These are phyloP conservation scores for Flagelloscypha sp. DNA, from an alignment of 768 basidiomycete genomes.

Conservation along the genomic window DNA sequence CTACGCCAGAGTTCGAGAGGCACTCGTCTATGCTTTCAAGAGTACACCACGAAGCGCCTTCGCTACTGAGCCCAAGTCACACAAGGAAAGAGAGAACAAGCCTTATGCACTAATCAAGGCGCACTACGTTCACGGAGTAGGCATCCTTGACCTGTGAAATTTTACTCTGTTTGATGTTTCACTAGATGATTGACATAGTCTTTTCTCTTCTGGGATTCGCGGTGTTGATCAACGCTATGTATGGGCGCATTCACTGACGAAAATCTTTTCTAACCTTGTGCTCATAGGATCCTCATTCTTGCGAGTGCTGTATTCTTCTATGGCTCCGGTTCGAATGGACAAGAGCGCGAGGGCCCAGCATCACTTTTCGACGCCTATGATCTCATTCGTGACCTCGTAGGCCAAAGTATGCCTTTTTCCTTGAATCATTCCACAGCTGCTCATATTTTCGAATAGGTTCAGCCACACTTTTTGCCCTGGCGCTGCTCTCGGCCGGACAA, in stretches of 20 bases:
- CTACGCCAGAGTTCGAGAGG: not conserved
- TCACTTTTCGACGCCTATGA: conserved; percentile 81
- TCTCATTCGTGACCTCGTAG: conserved; percentile 59
- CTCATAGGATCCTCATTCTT: conserved; percentile 65
- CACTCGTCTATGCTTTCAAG: conserved; percentile 22
- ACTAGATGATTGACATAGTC: conserved; percentile 61
- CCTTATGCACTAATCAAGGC: conserved; percentile 44
- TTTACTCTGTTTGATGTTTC: no score
- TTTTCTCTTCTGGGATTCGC: conserved; percentile 74
- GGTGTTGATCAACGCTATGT: conserved; percentile 82
- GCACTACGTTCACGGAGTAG: conserved; percentile 60
- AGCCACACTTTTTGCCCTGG: conserved; percentile 82
- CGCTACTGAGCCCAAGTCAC: conserved; percentile 30
- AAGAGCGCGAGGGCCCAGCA: conserved; percentile 41
- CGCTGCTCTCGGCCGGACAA: conserved; percentile 80
- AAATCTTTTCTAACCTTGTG: conserved; percentile 5
- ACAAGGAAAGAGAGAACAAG: conserved; percentile 53
- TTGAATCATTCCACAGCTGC: conserved; percentile 1
- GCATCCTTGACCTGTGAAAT: no score
- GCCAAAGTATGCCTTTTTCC: conserved; percentile 41
- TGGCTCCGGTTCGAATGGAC: conserved; percentile 27
- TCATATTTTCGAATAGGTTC: conserved; percentile 40
- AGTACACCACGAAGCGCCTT: conserved; percentile 26
- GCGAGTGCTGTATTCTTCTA: conserved; percentile 79
- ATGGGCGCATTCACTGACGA: conserved; percentile 16